Conservation (phyloP, 2,329 filamentous ascomycete species). For the Penicillium sp. region DNA sequence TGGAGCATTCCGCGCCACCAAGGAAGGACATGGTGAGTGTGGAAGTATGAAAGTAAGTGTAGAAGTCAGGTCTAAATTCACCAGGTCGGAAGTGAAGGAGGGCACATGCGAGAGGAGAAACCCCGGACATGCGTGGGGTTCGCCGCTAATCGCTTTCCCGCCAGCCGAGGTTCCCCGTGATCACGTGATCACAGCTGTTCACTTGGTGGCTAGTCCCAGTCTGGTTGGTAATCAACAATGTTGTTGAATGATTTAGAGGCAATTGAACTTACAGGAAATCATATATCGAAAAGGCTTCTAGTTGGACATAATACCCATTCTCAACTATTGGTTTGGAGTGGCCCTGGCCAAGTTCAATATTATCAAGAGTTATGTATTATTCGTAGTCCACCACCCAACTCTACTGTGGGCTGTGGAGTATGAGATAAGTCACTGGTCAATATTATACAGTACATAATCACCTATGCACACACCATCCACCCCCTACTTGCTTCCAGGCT, state of each 20-base stretch:
- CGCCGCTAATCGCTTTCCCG: constrained; percentile 24
- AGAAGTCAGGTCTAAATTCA: neutral
- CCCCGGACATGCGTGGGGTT: constrained; percentile 30
- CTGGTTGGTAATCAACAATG: too few species aligned
- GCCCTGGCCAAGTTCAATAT: too few species aligned
- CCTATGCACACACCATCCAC: neutral
- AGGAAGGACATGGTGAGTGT: constrained; percentile 81
- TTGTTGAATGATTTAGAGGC: too few species aligned
- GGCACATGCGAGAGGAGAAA: constrained; percentile 8
- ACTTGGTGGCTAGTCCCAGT: too few species aligned
- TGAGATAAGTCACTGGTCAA: constrained; percentile 3
- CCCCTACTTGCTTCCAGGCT: neutral
- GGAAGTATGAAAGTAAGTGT: neutral
- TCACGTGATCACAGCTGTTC: constrained; percentile 26
- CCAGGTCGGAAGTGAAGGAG: neutral
- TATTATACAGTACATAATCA: constrained; percentile 6
- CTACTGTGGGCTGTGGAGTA: too few species aligned
- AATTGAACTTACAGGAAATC: too few species aligned
- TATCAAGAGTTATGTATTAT: too few species aligned
- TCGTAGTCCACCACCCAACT: too few species aligned
- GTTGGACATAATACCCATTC: too few species aligned
- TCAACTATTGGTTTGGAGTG: too few species aligned
- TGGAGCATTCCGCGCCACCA: constrained; percentile 94
- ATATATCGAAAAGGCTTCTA: too few species aligned
- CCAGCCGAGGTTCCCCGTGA: constrained; percentile 31